Percentiles rank a stretch among this genome's conserved stretches.
Conservation (phyloP, 331 rosid species). For the Cydonia oblonga region DNA sequence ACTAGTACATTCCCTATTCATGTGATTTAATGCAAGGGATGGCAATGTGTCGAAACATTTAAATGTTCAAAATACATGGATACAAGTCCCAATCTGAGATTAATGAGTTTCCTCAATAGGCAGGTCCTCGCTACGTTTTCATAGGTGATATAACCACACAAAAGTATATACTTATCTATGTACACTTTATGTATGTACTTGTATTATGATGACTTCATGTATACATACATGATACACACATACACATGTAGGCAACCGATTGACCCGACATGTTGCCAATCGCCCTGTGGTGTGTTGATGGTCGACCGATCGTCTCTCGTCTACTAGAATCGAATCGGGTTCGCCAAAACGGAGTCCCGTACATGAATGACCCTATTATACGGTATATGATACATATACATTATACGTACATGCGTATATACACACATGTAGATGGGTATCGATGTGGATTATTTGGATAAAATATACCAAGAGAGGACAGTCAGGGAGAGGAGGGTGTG, state of each 20-base stretch:
- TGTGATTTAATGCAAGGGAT: neutral
- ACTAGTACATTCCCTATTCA: slow-evolving; percentile 5
- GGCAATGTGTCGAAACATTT: neutral
- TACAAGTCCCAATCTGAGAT: slow-evolving; percentile 25
- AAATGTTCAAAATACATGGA: slow-evolving; percentile 1
- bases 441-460: neutral
- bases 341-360: neutral
- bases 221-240: neutral
- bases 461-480: neutral
- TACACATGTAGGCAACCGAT: neutral
- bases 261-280: neutral
- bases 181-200: neutral
- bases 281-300: neutral
- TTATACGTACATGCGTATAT: too few species aligned
- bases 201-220: neutral
- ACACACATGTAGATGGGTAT: neutral
- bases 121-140: neutral
- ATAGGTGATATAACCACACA: neutral
- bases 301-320: neutral
- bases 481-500: slow-evolving; percentile 17
- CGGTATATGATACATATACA: too few species aligned
- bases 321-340: neutral
- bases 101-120: slow-evolving; percentile 6
- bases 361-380: neutral
- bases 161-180: too few species aligned